A percentile compares a stretch with the other conserved stretches of the same genome.
These are phyloP conservation scores for Leccinum subtestaceum DNA, from an alignment of 768 basidiomycete species.

Conservation along the genomic window DNA sequence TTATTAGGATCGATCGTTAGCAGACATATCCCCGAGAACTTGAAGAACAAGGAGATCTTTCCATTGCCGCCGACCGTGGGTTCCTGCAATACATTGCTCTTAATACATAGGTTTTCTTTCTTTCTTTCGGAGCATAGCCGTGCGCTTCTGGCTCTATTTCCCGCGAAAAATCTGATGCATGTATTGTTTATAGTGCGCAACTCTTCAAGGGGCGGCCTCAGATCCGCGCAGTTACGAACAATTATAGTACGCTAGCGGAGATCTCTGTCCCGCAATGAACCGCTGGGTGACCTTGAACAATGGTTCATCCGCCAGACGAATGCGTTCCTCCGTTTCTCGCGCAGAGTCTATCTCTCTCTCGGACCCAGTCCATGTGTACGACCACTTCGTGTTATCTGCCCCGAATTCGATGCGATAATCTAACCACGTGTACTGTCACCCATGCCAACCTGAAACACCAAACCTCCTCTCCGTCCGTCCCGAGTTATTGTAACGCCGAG, in stretches of 20 bases:
- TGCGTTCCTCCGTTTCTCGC: not conserved
- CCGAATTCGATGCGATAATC: not conserved
- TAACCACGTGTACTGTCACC: not conserved
- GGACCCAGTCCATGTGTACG: not conserved
- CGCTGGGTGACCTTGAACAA: not conserved
- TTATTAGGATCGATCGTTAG: not conserved
- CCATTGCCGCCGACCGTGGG: not conserved
- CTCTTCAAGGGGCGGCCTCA: not conserved
- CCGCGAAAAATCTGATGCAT: not conserved
- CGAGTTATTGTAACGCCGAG: not conserved
- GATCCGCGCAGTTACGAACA: not conserved
- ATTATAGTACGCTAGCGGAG: not conserved
- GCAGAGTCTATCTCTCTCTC: not conserved
- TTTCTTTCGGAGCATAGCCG: not conserved
- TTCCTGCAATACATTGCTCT: not conserved
- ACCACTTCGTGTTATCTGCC: not conserved
- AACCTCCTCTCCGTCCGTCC: not conserved
- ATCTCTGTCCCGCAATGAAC: not conserved
- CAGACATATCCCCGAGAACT: not conserved
- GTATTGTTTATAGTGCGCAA: not conserved
- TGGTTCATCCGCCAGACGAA: not conserved
- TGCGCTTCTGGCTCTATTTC: not conserved
- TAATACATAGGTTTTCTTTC: not conserved
- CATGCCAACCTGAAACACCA: not conserved
- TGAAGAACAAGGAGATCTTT: not conserved